Percentiles rank a stretch among this genome's conserved stretches.
Conservation (phyloP, 768 basidiomycete species). For the Suillus ampliporus region DNA sequence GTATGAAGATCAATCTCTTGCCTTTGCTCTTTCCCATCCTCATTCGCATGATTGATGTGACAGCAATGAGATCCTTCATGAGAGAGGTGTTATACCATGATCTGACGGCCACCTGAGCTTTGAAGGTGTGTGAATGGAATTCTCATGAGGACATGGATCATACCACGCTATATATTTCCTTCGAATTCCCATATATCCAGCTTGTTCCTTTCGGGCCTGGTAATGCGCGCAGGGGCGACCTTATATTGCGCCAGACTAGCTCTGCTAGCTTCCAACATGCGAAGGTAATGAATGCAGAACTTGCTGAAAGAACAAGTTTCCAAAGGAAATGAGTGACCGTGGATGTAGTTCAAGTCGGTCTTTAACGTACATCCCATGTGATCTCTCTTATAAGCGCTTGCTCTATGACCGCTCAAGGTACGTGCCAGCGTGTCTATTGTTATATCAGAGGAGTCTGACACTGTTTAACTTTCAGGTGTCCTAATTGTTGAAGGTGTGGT, state of each 20-base stretch:
- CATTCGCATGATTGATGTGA: constrained; percentile 9
- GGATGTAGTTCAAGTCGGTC: neutral
- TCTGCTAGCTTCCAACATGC: constrained; percentile 37
- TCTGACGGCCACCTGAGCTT: constrained; percentile 36
- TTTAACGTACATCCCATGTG: too few species aligned
- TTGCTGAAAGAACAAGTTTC: constrained; percentile 6
- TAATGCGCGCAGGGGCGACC: constrained; percentile 51
- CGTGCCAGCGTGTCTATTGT: too few species aligned
- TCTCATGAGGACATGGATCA: constrained; percentile 3
- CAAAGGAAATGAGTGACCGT: neutral
- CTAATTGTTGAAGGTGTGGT: too few species aligned
- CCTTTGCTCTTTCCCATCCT: neutral
- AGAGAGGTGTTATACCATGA: constrained; percentile 38
- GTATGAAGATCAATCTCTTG: too few species aligned
- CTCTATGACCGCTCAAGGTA: too few species aligned
- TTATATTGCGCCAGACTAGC: constrained; percentile 39
- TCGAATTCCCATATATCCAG: constrained; percentile 54
- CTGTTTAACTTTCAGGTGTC: too few species aligned
- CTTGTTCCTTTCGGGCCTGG: constrained; percentile 55
- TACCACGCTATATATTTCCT: constrained; percentile 50
- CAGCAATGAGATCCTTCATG: neutral
- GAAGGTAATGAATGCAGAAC: constrained; percentile 29
- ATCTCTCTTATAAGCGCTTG: too few species aligned
- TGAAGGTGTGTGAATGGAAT: constrained; percentile 37
- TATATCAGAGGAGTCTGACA: too few species aligned